Percentiles rank a stretch among this genome's conserved stretches.
phyloP scores from a whole-genome alignment of 768 basidiomycete species.

The Boletus barrowsii region DNA sequence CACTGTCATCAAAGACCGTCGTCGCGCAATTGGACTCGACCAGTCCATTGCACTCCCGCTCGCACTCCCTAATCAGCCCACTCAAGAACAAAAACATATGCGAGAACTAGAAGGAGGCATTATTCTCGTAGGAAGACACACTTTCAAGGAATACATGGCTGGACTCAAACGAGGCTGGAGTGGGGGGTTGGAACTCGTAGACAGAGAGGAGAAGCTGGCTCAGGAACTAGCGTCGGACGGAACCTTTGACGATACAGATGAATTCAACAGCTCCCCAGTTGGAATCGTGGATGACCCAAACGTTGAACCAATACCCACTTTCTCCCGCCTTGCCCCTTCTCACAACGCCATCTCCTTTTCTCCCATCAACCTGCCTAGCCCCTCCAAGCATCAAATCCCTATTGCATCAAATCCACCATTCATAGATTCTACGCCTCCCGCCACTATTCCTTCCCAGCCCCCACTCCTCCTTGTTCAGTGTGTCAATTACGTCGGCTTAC shows the following conservation, averaged over 20 bases:
- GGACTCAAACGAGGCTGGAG: slow-evolving; percentile 87
- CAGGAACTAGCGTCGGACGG: slow-evolving; percentile 67
- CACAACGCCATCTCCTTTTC: slow-evolving; percentile 32
- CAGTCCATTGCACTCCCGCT: slow-evolving; percentile 39
- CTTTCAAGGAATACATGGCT: slow-evolving; percentile 92
- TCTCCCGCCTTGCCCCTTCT: slow-evolving; percentile 36
- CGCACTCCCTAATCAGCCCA: slow-evolving; percentile 50
- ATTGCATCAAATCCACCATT: slow-evolving; percentile 21
- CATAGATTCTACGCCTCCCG: slow-evolving; percentile 46
- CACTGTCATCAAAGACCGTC: slow-evolving; percentile 66
- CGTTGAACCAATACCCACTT: slow-evolving; percentile 42
- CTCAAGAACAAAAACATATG: slow-evolving; percentile 49
- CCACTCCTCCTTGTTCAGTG: slow-evolving; percentile 78
- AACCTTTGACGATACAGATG: slow-evolving; percentile 68
- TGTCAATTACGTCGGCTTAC: slow-evolving; percentile 74
- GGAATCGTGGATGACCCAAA: slow-evolving; percentile 28
- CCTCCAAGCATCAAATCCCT: slow-evolving; percentile 17
- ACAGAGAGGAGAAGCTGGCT: slow-evolving; percentile 69
- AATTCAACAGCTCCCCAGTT: slow-evolving; percentile 23
- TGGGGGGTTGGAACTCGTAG: slow-evolving; percentile 61
- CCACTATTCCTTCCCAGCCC: slow-evolving; percentile 65
- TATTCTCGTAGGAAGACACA: slow-evolving; percentile 82
- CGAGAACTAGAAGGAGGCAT: slow-evolving; percentile 79
- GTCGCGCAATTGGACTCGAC: slow-evolving; percentile 64
- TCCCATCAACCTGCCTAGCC: slow-evolving; percentile 27